Base-by-base conservation (phyloP, 2,329 filamentous ascomycete species). In the Clonostachys byssicola region DNA sequence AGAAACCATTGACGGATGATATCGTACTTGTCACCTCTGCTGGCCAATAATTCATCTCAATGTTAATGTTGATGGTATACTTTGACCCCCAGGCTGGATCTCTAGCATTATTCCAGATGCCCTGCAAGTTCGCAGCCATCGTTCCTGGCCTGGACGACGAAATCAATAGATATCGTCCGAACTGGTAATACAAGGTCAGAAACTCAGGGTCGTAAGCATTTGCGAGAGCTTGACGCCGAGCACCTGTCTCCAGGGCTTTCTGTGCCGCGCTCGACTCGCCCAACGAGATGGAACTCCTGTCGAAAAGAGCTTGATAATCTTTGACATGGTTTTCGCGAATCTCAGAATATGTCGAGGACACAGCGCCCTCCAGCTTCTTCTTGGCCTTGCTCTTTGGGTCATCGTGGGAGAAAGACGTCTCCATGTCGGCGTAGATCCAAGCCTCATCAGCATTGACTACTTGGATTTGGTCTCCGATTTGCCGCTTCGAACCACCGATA, bases 1-100 rank as follows among this genome's bases (percentile, higher is more conserved):
- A 30, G 10, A 9, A 30, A 30, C 23, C 9, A 3, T 3, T 30
- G 23, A 1, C 10, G 23, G 9, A 30, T 3, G 9, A 30, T 3
- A 9, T 10, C 23, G 4, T 30, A 30, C 23, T 30, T 10, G 23
- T 30, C 23, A 23, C 42, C 43, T n/a, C 54, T 5, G 59, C 53
- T 0, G 61, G 61, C 68, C 67, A 72, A 49, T 73, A 72, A 52
- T 71, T 72, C 59, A 63, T 63, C 52, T 72, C 59, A 0, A 65
- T 50, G 45, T 73, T 73, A 54, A 72, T 70, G 52, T 73, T 73
- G 49, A 71, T 63, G 6, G 70, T 72, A 50, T 65, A 73, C 51
- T 71, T 71, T 34, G 60, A 62, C 3, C 64, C 65, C 70, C 70
- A 73, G 7, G 64, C 55, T 2, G 69, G 68, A 6, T 56, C 54